Evolutionary conservation across 78 protist species (phyloP).

Genomic region (Cyanophora paradoxa): DNA sequence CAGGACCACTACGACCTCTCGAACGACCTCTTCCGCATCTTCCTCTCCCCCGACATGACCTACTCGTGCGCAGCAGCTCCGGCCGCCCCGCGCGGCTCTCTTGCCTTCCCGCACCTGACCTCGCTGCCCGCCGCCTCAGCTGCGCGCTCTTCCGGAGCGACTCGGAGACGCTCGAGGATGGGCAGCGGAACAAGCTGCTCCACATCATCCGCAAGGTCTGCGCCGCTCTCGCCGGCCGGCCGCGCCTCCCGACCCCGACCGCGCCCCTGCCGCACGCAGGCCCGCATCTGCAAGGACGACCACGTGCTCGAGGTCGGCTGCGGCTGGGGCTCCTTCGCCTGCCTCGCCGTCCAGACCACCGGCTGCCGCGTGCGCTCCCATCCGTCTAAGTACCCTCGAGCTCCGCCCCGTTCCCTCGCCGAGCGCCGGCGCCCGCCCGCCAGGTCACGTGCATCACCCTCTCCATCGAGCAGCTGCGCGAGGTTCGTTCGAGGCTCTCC

Average conservation of each 20-base stretch:
- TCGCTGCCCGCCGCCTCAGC: background rate
- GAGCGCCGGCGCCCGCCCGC: too few relatives aligned
- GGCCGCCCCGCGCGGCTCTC: too few relatives aligned
- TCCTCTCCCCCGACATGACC: background rate
- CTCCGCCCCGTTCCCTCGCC: too few relatives aligned
- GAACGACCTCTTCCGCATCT: background rate
- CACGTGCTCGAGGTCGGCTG: conserved; percentile 14
- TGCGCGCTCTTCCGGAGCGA: background rate
- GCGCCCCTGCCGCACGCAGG: too few relatives aligned
- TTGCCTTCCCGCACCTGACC: background rate
- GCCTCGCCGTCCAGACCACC: background rate
- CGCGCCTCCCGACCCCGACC: too few relatives aligned
- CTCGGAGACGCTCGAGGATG: background rate
- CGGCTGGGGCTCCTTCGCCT: conserved; percentile 14
- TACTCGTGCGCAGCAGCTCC: too few relatives aligned
- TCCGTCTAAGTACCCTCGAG: too few relatives aligned
- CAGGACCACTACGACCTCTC: conserved; percentile 5
- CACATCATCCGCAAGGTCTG: background rate
- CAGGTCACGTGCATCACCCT: background rate
- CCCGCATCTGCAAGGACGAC: background rate
- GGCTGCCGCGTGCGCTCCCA: background rate
- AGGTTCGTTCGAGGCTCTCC: too few relatives aligned
- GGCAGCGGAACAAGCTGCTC: background rate
- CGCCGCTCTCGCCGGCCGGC: too few relatives aligned
- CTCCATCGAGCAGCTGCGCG: background rate